Evolutionary conservation across 75 land plant genomes (phyloP).

Genomic region (Selaginella moellendorffii): DNA sequence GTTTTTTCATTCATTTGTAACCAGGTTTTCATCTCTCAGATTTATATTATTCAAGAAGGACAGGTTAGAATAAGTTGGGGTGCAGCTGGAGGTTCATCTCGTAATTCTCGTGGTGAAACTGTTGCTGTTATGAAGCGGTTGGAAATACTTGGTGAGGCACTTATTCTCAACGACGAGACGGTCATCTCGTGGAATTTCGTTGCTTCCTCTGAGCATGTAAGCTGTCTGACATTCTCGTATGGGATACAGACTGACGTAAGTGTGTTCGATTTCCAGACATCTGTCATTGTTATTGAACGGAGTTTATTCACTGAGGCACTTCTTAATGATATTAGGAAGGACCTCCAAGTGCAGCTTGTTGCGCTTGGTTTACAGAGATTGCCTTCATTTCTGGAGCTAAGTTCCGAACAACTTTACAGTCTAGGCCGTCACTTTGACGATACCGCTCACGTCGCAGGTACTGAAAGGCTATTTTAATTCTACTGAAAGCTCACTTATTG

Average conservation of each 20-base stretch:
- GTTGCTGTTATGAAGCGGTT: constrained; percentile 17
- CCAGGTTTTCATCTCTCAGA: constrained; percentile 4
- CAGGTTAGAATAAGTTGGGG: constrained; percentile 27
- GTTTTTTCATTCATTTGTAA: neutral
- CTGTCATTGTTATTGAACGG: constrained; percentile 14
- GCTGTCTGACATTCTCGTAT: neutral
- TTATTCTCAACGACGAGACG: constrained; percentile 19
- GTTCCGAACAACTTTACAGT: constrained; percentile 12
- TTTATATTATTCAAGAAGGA: constrained; percentile 21
- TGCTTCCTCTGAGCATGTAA: constrained; percentile 24
- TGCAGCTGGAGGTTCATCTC: constrained; percentile 6
- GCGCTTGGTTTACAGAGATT: constrained; percentile 18
- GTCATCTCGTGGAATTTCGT: constrained; percentile 14
- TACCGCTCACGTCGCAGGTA: constrained; percentile 11
- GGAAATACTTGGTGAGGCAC: constrained; percentile 23
- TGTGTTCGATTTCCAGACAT: neutral
- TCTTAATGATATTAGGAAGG: constrained; percentile 16
- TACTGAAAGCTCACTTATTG: neutral
- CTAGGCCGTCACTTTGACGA: constrained; percentile 13
- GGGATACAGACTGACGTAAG: neutral
- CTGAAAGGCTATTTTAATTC: neutral
- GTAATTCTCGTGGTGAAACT: constrained; percentile 18
- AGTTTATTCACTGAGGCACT: constrained; percentile 13
- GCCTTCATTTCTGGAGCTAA: constrained; percentile 26
- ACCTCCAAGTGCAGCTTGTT: constrained; percentile 16